Base-by-base conservation (phyloP, 1,284 basidiomycete species). In the Mycena citricolor region DNA sequence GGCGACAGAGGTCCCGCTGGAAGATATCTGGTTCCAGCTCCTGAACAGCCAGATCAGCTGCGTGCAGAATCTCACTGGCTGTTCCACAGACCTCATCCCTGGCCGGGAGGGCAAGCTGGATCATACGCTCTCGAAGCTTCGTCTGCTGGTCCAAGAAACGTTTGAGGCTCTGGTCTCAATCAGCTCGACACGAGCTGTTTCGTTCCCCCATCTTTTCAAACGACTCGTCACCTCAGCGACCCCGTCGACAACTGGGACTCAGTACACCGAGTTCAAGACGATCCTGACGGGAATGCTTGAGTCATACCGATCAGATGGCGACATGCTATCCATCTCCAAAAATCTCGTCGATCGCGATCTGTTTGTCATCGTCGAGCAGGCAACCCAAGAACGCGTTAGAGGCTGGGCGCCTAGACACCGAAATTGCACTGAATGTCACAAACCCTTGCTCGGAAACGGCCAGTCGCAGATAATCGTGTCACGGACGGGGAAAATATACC, bases 271-370 rank as follows among this genome's bases (percentile, higher is more conserved):
- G 64, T 95, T 98, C 65, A 79, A 93, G 32, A 78, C 82, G 4
- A 93, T 99, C 46, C 71, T 99, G 17, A 86, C 85, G 1, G 88
- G 91, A 22, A 99, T 99, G 92, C 70, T 98, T 52, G 91, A 94
- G 57, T 89, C 92, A 2, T 98, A 97, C 68, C 82, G 86, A 17
- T 82, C 88, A 5, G 94, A 99, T 54, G 86, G 86, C 19, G 94
- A 98, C 56, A 81, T 95, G 72, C 73, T 99, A n/a, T 68, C 76
- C 24, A 92, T 97, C 59, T 89, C 91, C 12, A 90, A 89, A 56
- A 82, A 86, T 49, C 71, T 98, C 19, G 73, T 94, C 29, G 81
- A 90, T 54, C 78, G 85, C 17, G 95, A 97, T 61, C 68, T 94
- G 23, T 94, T 88, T 52, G 79, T 83, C 41, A 78, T 79, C 1